These are phyloP conservation scores for Mycena capillaripes DNA, from an alignment of 768 basidiomycete species.

Conservation along the genomic window DNA sequence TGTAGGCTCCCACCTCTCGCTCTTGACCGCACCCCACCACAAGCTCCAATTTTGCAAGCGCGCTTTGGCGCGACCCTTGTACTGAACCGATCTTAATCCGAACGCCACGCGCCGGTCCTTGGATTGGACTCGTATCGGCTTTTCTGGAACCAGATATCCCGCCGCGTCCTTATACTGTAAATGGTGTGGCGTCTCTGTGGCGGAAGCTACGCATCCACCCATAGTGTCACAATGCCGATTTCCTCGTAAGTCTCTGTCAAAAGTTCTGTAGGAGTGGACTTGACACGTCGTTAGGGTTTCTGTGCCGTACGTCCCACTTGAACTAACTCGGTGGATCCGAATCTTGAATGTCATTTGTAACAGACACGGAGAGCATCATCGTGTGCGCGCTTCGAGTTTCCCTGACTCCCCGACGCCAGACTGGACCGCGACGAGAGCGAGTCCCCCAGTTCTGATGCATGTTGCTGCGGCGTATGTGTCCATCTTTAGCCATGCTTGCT, in stretches of 20 bases:
- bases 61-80: too few species aligned
- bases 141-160: background rate
- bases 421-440: conserved; percentile 7
- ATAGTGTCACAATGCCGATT: conserved; percentile 19
- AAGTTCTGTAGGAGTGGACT: background rate
- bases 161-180: background rate
- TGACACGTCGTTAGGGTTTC: conserved; percentile 6
- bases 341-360: background rate
- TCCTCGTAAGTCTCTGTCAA: conserved; percentile 14
- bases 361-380: conserved; percentile 13
- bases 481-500: background rate
- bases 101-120: background rate
- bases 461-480: conserved; percentile 2
- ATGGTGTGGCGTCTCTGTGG: conserved; percentile 38
- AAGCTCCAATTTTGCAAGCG: too few species aligned
- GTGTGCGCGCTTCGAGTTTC: conserved; percentile 12
- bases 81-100: too few species aligned
- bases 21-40: too few species aligned
- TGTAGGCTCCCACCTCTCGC: background rate
- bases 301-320: conserved; percentile 18
- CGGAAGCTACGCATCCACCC: conserved; percentile 17
- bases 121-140: background rate
- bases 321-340: background rate
- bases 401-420: conserved; percentile 17
- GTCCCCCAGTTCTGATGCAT: conserved; percentile 18